Conservation (phyloP, 495 filamentous ascomycete species). For the Penicillium coffeae region DNA sequence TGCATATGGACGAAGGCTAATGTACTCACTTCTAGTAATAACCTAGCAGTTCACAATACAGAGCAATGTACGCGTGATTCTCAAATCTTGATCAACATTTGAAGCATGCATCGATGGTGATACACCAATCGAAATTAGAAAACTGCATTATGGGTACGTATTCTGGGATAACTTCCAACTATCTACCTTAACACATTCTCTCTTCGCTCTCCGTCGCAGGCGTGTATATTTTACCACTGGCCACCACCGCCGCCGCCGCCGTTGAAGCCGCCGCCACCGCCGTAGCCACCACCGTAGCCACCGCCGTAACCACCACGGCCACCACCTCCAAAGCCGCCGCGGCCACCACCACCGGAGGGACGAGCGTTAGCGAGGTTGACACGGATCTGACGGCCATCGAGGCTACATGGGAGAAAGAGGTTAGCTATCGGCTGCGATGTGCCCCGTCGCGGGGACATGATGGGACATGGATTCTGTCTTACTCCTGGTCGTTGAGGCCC, state of each 20-base stretch:
- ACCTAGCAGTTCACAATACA: too few relatives aligned
- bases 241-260: conserved; percentile 1
- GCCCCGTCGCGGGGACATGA: too few relatives aligned
- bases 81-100: too few relatives aligned
- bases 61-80: too few relatives aligned
- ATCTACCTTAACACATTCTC: background rate
- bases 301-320: conserved; percentile 1
- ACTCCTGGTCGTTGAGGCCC: conserved; percentile 14
- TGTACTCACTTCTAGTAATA: too few relatives aligned
- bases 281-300: background rate
- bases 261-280: background rate
- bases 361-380: conserved; percentile 16
- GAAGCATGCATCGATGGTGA: too few relatives aligned
- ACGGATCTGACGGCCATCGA: conserved; percentile 13
- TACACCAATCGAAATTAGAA: background rate
- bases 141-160: background rate
- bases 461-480: too few relatives aligned
- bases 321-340: background rate
- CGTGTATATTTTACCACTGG: background rate
- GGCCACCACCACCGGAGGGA: background rate
- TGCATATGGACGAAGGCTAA: too few relatives aligned
- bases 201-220: background rate
- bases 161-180: background rate
- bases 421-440: too few relatives aligned
- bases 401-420: conserved; percentile 1